These are phyloP conservation scores for Agrocybe pediades DNA, from an alignment of 768 basidiomycete species.

Conservation along the genomic window DNA sequence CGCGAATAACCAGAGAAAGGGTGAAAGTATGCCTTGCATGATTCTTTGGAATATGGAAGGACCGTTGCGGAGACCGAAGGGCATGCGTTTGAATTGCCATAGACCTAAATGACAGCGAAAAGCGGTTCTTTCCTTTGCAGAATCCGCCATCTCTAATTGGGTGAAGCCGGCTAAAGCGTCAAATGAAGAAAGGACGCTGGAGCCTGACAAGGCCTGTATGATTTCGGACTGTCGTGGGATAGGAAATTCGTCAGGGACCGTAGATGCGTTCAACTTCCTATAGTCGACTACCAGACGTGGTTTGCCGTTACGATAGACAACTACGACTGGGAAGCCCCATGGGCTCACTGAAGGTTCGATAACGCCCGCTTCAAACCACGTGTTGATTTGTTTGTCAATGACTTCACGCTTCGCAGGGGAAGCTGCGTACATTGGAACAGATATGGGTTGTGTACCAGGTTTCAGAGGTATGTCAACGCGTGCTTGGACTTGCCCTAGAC, in stretches of 20 bases:
- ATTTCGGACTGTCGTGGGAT: conserved; percentile 25
- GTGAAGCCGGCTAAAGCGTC: conserved; percentile 39
- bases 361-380: conserved; percentile 36
- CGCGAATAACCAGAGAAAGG: conserved; percentile 38
- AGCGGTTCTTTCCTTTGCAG: conserved; percentile 1
- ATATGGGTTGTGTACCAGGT: conserved; percentile 27
- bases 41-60: conserved; percentile 41
- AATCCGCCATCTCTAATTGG: conserved; percentile 22
- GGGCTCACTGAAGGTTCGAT: conserved; percentile 42
- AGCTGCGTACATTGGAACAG: conserved; percentile 22
- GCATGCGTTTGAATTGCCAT: conserved; percentile 43
- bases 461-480: conserved; percentile 6
- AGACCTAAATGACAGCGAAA: conserved; percentile 34
- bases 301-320: conserved; percentile 39
- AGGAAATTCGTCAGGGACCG: conserved; percentile 26
- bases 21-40: conserved; percentile 38
- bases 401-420: conserved; percentile 28
- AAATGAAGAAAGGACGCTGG: conserved; percentile 32
- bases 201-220: conserved; percentile 29
- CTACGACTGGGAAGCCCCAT: conserved; percentile 32
- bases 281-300: conserved; percentile 34
- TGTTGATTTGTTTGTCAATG: conserved; percentile 18
- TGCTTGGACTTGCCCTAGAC: background rate
- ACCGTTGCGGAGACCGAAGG: conserved; percentile 37
- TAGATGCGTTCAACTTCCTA: too few species aligned